These are phyloP conservation scores for Kwoniella heveanensis DNA, from an alignment of 768 basidiomycete species.

Conservation along the genomic window DNA sequence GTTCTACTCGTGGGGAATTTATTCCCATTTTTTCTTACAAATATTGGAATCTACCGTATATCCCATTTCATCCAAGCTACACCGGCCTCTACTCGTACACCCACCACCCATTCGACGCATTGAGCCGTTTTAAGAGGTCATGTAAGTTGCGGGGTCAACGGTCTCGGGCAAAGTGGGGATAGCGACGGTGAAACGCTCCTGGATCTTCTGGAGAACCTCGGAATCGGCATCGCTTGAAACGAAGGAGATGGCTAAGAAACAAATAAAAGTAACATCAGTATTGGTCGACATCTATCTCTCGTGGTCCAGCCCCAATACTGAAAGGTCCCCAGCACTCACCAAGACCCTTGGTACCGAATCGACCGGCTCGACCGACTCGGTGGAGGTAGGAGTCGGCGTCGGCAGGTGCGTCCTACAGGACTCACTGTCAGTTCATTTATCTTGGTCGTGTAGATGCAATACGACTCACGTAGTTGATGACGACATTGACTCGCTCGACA, in stretches of 20 bases:
- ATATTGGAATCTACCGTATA: background rate
- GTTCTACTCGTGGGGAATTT: too few species aligned
- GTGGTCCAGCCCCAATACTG: too few species aligned
- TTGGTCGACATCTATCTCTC: background rate
- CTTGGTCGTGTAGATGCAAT: too few species aligned
- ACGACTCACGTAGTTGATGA: conserved; percentile 79
- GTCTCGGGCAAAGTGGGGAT: conserved; percentile 92
- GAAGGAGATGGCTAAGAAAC: conserved; percentile 76
- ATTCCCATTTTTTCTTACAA: conserved; percentile 2
- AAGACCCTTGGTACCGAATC: conserved; percentile 98
- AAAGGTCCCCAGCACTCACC: conserved; percentile 23
- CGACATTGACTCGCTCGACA: conserved; percentile 99
- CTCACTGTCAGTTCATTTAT: too few species aligned
- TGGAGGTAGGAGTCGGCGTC: conserved; percentile 99
- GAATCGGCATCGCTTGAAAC: conserved; percentile 89
- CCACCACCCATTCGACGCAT: background rate
- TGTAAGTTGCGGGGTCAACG: conserved; percentile 93
- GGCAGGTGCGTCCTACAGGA: conserved; percentile 85
- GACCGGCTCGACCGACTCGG: conserved; percentile 97
- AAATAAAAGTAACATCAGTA: background rate
- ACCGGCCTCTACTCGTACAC: too few species aligned
- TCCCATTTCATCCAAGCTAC: background rate
- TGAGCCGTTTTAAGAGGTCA: conserved; percentile 31
- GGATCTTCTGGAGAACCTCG: conserved; percentile 91
- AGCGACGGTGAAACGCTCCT: conserved; percentile 94